Conservation (phyloP, 345 rosid genomes). For the Lepidium aucheri region DNA sequence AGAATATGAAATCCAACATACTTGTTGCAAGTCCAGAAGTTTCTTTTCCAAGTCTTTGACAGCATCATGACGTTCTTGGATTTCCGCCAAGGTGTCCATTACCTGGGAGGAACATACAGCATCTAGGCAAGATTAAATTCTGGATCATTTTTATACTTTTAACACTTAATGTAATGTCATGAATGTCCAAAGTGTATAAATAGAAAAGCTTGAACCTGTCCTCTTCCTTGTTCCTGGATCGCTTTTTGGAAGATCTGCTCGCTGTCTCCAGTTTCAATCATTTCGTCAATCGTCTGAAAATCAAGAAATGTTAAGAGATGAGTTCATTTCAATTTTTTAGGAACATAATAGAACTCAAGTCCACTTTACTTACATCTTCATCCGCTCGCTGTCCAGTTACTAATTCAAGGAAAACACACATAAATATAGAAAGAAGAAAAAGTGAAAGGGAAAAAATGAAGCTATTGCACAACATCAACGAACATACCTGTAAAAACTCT, state of each 20-base stretch:
- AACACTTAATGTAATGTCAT: neutral
- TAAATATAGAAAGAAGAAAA: neutral
- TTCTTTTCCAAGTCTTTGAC: conserved; percentile 80
- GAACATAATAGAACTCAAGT: neutral
- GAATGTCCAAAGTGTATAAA: neutral
- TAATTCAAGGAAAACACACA: conserved; percentile 11
- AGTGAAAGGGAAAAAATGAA: neutral
- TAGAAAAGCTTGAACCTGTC: conserved; percentile 45
- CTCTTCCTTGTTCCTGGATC: conserved; percentile 86
- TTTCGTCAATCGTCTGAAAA: conserved; percentile 63
- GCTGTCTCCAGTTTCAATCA: conserved; percentile 91
- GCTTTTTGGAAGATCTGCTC: conserved; percentile 94
- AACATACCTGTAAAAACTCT: conserved; percentile 70
- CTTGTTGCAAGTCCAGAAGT: conserved; percentile 92
- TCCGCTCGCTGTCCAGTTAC: conserved; percentile 30
- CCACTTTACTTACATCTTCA: conserved; percentile 28
- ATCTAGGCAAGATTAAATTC: neutral
- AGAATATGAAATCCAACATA: conserved; percentile 20
- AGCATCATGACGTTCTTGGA: conserved; percentile 94
- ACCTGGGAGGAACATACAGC: conserved; percentile 37
- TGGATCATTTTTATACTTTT: neutral
- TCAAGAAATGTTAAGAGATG: neutral
- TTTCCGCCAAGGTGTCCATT: conserved; percentile 75
- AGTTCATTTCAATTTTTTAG: neutral
- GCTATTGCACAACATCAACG: neutral